Percentiles rank a stretch among this genome's conserved stretches.
phyloP scores from a whole-genome alignment of 202 grass and related monocot species.

The Schoenoplectus tabernaemontani region DNA sequence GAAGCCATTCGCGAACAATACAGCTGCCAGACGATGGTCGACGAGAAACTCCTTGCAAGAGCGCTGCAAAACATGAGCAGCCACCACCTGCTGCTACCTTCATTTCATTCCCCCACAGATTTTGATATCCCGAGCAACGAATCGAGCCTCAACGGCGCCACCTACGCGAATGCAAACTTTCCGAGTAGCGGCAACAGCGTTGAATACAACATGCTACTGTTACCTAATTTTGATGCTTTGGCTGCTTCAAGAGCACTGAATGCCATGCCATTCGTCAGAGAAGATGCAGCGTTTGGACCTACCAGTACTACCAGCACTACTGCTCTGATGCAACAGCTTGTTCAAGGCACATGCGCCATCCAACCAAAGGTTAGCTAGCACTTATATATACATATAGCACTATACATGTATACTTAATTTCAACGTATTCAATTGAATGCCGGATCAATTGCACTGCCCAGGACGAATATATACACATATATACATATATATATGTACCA shows the following conservation, averaged over 20 bases:
- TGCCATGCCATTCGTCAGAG: slow-evolving; percentile 37
- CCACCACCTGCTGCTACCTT: slow-evolving; percentile 1
- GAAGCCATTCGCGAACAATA: slow-evolving; percentile 9
- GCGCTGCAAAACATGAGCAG: slow-evolving; percentile 12
- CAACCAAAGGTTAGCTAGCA: slow-evolving; percentile 47
- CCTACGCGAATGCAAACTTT: not conserved
- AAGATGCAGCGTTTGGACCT: slow-evolving; percentile 30
- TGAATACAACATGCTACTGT: slow-evolving; percentile 3
- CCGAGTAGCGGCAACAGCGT: not conserved
- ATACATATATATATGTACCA: too few species aligned
- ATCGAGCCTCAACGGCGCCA: not conserved
- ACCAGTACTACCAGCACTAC: slow-evolving; percentile 8
- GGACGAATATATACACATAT: too few species aligned
- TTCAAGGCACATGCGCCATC: slow-evolving; percentile 48
- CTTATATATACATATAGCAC: not conserved
- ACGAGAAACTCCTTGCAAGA: slow-evolving; percentile 26
- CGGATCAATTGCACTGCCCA: too few species aligned
- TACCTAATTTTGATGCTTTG: slow-evolving; percentile 31
- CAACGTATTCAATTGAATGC: too few species aligned
- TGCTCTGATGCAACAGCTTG: slow-evolving; percentile 23
- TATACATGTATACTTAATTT: not conserved
- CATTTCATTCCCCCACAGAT: not conserved
- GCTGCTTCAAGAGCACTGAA: slow-evolving; percentile 33
- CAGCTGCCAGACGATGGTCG: slow-evolving; percentile 6
- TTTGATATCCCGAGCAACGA: not conserved